Conservation (phyloP, 2,329 filamentous ascomycete genomes). For the Penicillium olsonii region DNA sequence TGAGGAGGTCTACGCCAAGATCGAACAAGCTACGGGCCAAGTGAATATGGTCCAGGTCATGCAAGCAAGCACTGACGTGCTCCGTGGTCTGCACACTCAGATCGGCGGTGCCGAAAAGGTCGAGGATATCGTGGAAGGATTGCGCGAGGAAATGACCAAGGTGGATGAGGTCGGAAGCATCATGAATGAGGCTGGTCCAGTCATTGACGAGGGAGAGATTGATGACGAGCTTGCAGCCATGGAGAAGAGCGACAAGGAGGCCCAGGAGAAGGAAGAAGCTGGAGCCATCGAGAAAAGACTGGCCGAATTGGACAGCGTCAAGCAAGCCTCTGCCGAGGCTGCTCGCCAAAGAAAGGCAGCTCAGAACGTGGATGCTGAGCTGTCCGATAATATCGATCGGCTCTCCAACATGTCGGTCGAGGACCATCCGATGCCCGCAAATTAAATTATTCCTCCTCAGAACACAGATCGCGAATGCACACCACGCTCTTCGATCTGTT, state of each 20-base stretch:
- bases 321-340: slow-evolving; percentile 45
- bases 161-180: slow-evolving; percentile 80
- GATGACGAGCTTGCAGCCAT: slow-evolving; percentile 84
- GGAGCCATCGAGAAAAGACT: slow-evolving; percentile 51
- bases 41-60: slow-evolving; percentile 81
- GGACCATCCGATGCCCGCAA: slow-evolving; percentile 29
- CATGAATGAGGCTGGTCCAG: slow-evolving; percentile 63
- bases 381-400: slow-evolving; percentile 42
- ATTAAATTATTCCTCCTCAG: slow-evolving; percentile 12
- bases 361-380: slow-evolving; percentile 31
- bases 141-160: slow-evolving; percentile 77
- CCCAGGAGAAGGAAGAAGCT: slow-evolving; percentile 52
- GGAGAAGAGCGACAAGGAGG: slow-evolving; percentile 60
- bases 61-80: slow-evolving; percentile 71
- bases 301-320: slow-evolving; percentile 48
- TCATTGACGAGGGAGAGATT: slow-evolving; percentile 77
- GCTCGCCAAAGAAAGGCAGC: slow-evolving; percentile 31
- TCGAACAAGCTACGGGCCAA: slow-evolving; percentile 83
- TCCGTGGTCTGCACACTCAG: slow-evolving; percentile 72
- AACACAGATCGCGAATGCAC: not conserved
- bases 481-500: not conserved
- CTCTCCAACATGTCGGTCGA: slow-evolving; percentile 46
- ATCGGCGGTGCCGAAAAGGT: slow-evolving; percentile 76
- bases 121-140: slow-evolving; percentile 70
- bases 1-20: slow-evolving; percentile 77